A percentile compares a stretch with the other conserved stretches of the same genome.
These are phyloP conservation scores for Stemphylium lycopersici DNA, from an alignment of 2,329 filamentous ascomycete species.

Conservation along the genomic window DNA sequence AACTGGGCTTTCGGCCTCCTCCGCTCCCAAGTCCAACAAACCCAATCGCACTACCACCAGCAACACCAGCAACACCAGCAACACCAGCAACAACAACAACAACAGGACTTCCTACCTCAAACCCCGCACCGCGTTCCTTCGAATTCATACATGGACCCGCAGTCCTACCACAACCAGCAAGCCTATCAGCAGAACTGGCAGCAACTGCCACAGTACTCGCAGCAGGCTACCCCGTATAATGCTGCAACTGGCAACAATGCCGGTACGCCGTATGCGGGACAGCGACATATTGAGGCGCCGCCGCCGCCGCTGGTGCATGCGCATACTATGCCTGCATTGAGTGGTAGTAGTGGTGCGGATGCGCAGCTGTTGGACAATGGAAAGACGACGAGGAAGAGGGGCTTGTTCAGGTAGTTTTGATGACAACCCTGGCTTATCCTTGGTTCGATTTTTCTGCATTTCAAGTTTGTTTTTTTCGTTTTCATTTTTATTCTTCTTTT, in stretches of 20 bases:
- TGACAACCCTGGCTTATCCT: neutral
- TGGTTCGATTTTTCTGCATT: neutral
- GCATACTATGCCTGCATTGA: slow-evolving; percentile 39
- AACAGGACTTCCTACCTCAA: slow-evolving; percentile 33
- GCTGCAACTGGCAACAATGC: neutral
- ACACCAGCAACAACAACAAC: slow-evolving; percentile 8
- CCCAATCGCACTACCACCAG: slow-evolving; percentile 17
- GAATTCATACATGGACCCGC: slow-evolving; percentile 15
- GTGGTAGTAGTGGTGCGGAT: slow-evolving; percentile 1
- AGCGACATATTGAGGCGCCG: slow-evolving; percentile 27
- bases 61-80: slow-evolving; percentile 8
- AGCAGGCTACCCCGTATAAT: neutral
- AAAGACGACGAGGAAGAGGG: slow-evolving; percentile 29
- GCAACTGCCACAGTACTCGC: slow-evolving; percentile 5
- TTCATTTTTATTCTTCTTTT: neutral
- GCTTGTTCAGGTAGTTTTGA: slow-evolving; percentile 21
- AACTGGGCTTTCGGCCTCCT: slow-evolving; percentile 67
- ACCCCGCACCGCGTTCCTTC: slow-evolving; percentile 39
- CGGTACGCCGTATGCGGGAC: slow-evolving; percentile 2
- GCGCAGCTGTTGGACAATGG: slow-evolving; percentile 16
- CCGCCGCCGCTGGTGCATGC: slow-evolving; percentile 31
- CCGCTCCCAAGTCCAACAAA: slow-evolving; percentile 47
- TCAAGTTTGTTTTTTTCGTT: neutral
- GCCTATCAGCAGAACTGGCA: slow-evolving; percentile 25
- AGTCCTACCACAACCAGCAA: slow-evolving; percentile 24